phyloP scores from a whole-genome alignment of 2,329 filamentous ascomycete genomes.

The Xylaria sp. region DNA sequence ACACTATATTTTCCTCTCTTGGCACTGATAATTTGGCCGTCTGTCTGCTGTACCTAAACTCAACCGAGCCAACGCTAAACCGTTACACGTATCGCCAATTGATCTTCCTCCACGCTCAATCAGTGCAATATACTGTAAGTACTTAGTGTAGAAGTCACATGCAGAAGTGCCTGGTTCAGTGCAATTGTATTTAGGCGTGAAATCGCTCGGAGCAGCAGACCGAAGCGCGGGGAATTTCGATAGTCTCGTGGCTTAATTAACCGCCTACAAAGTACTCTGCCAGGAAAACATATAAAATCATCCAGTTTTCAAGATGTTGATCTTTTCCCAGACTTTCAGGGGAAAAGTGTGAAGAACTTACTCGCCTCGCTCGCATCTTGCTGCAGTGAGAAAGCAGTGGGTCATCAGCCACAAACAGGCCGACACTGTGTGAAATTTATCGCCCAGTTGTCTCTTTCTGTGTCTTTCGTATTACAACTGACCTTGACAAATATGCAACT shows the following conservation, averaged over 20 bases:
- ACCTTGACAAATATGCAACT: slow-evolving; percentile 29
- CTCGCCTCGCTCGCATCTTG: slow-evolving; percentile 15
- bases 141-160: no score
- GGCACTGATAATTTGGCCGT: slow-evolving; percentile 20
- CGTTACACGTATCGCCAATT: neutral
- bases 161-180: no score
- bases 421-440: slow-evolving; percentile 31
- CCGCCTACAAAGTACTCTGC: neutral
- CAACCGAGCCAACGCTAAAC: neutral
- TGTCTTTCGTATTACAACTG: slow-evolving; percentile 24
- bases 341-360: neutral
- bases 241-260: neutral
- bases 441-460: slow-evolving; percentile 6
- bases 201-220: neutral
- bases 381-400: slow-evolving; percentile 24
- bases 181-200: neutral
- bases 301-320: neutral
- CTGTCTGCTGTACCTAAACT: slow-evolving; percentile 11
- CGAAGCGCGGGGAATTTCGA: neutral
- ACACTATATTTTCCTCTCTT: slow-evolving; percentile 5
- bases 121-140: neutral
- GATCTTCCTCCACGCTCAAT: neutral
- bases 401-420: slow-evolving; percentile 12
- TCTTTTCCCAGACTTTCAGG: slow-evolving; percentile 4
- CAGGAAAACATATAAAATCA: neutral